Conservation (phyloP, 2,329 filamentous ascomycete species). For the Aspergillus hortae region DNA sequence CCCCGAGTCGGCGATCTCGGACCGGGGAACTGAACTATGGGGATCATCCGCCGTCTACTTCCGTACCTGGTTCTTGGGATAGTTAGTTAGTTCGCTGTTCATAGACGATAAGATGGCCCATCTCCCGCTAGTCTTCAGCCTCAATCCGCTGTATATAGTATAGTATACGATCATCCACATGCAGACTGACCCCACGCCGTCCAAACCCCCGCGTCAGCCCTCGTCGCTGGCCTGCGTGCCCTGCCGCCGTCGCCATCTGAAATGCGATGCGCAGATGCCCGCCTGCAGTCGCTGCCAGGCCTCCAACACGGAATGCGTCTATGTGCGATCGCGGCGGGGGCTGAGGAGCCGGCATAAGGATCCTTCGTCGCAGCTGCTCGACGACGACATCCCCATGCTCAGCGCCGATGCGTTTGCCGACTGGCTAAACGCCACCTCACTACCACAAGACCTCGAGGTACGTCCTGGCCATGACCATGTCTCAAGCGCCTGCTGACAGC, state of each 20-base stretch:
- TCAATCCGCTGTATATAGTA: background rate
- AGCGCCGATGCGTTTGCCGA: conserved; percentile 8
- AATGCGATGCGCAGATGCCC: conserved; percentile 45
- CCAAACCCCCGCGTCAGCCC: conserved; percentile 7
- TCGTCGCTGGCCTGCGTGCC: conserved; percentile 22
- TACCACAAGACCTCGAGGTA: conserved; percentile 11
- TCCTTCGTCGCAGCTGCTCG: conserved; percentile 2
- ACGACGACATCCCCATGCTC: conserved; percentile 11
- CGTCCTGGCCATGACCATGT: background rate
- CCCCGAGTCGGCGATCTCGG: conserved; percentile 19
- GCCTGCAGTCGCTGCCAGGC: conserved; percentile 39
- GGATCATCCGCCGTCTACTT: conserved; percentile 1
- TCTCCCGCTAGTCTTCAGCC: background rate
- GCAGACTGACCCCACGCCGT: conserved; percentile 1
- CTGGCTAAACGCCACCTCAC: conserved; percentile 13
- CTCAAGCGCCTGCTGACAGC: background rate
- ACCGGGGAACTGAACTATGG: conserved; percentile 9
- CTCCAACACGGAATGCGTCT: conserved; percentile 44
- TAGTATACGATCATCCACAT: background rate
- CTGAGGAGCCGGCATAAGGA: conserved; percentile 9
- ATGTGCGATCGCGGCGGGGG: conserved; percentile 47
- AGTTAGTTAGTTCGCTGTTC: too few relatives aligned
- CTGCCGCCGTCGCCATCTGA: conserved; percentile 38
- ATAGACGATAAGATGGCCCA: background rate
- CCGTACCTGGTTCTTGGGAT: too few relatives aligned